A percentile compares a stretch with the other conserved stretches of the same genome.
These are phyloP conservation scores for Quercus variabilis DNA, from an alignment of 306 rosid species.

Conservation along the genomic window DNA sequence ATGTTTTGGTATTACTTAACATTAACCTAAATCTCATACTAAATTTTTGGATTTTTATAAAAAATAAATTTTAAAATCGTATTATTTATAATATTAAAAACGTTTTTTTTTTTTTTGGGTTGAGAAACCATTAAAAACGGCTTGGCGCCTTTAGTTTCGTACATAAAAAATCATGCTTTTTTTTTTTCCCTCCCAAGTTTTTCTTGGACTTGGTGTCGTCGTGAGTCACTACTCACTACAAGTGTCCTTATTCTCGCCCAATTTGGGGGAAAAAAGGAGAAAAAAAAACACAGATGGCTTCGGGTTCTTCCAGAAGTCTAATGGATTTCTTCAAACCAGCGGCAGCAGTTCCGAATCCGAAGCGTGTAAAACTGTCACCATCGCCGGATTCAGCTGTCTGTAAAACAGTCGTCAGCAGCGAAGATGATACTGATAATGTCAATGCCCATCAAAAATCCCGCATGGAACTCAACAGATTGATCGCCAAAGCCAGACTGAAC, in stretches of 20 bases:
- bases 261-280: not conserved
- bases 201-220: not conserved
- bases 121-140: no score
- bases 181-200: not conserved
- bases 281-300: conserved; percentile 25
- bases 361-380: conserved; percentile 46
- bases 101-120: no score
- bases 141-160: no score
- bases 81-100: no score
- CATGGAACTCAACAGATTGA: conserved; percentile 49
- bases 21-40: no score
- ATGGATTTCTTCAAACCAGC: conserved; percentile 45
- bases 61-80: no score
- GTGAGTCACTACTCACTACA: not conserved
- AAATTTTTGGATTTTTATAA: no score
- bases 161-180: no score
- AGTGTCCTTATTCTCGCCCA: not conserved
- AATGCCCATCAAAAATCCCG: conserved; percentile 44
- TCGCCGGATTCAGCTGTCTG: conserved; percentile 9
- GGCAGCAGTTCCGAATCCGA: conserved; percentile 18
- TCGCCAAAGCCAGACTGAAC: conserved; percentile 69
- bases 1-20: no score
- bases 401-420: conserved; percentile 16
- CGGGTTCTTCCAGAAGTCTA: conserved; percentile 45
- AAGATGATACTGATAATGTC: not conserved